These are phyloP conservation scores for Sugiyamaella americana DNA, from an alignment of 805 yeast genomes.

Conservation along the genomic window DNA sequence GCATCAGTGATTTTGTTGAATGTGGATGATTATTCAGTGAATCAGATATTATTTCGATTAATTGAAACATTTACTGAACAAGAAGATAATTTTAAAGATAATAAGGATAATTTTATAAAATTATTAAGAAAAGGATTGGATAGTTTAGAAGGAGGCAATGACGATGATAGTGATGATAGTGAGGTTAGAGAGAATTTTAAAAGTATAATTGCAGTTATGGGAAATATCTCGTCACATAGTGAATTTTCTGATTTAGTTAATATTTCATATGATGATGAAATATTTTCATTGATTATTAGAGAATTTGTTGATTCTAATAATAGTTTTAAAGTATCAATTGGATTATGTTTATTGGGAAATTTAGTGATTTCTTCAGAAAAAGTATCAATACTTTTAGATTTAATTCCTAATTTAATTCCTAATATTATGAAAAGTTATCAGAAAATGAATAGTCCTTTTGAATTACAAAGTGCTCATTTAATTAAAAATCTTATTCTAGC, in stretches of 20 bases:
- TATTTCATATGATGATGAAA: not conserved
- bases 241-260: conserved; percentile 1
- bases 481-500: conserved; percentile 10
- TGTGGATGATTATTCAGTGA: not conserved
- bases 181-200: not conserved
- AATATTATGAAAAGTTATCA: not conserved
- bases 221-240: conserved; percentile 8
- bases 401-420: conserved; percentile 1
- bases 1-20: not conserved
- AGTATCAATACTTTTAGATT: conserved; percentile 2
- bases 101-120: conserved; percentile 1
- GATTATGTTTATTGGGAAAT: conserved; percentile 14
- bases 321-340: conserved; percentile 1
- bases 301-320: not conserved
- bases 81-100: not conserved
- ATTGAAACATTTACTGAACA: not conserved
- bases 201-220: conserved; percentile 1
- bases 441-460: conserved; percentile 6
- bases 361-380: conserved; percentile 3
- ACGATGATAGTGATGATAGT: too few relatives aligned
- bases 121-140: too few relatives aligned
- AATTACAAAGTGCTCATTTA: conserved; percentile 19
- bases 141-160: too few relatives aligned
- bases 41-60: not conserved
- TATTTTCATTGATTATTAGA: not conserved